Evolutionary conservation across 352 stramenopile species (phyloP), one percentile per base, ranked within the genome.

Genomic region (Globisporangium cederbergense): DNA sequence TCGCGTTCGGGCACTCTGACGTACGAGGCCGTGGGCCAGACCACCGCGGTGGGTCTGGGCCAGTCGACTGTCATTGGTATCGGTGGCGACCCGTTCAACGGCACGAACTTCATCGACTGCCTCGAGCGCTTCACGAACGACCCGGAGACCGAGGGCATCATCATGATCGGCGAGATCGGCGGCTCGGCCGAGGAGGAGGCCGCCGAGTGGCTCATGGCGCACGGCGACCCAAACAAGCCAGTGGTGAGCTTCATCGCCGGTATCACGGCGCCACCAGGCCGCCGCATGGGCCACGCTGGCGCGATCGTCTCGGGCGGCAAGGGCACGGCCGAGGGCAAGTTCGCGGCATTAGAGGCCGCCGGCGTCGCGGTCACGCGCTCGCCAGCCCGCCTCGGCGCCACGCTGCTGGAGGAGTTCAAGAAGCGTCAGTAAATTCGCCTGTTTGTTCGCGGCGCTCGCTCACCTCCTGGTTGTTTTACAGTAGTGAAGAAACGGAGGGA

Each of bases 111-210:
- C 75, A 98, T 99, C 65, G 98, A 99, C 85, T 99, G 97, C 75
- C 88, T 99, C 34, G 96, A 99, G 83, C 81, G 92, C 53, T 99
- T 99, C 81, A 98, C 96, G 40, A 98, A 99, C 73, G 98, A 99
- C 88, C 97, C 97, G 2, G 85, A 99, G 83, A 99, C 97, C 11
- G 93, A 98, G 68, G 95, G 97, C 54, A 99, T 99, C 81, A 99
- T 99, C 68, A 99, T 99, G 97, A 99, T 99, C 75, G 98, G 98
- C 66, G 98, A 99, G 83, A 99, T 99, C 79, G 98, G 98, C 64
- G 98, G 98, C 60, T 93, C 78, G 47, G 97, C 97, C 18, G 98
- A 99, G 79, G 98, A 99, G 76, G 96, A 99, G 72, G 97, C 98
- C 47, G 97, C 97, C 34, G 97, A 99, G 74, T 99, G 97, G 97